These are phyloP conservation scores for Sporisorium sorghi DNA, from an alignment of 1,284 basidiomycete species.

Conservation along the genomic window DNA sequence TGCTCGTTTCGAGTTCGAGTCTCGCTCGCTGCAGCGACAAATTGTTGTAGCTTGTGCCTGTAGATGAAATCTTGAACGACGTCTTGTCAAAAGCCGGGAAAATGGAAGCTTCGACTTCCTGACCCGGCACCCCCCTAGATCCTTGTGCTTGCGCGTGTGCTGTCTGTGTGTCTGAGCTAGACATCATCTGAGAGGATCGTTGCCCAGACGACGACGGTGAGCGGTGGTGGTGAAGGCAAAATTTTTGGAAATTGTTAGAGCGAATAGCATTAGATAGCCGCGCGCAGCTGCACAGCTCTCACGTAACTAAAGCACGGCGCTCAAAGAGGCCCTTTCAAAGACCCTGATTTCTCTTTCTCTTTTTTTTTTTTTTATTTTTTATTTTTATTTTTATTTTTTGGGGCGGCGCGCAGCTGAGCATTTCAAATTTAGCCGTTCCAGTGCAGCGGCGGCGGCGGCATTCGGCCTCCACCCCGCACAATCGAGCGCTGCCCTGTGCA, in stretches of 20 bases:
- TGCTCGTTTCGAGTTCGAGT: neutral
- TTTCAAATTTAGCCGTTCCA: no score
- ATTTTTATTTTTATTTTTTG: no score
- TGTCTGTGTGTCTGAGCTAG: neutral
- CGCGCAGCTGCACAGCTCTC: slow-evolving; percentile 10
- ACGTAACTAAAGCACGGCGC: no score
- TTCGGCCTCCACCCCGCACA: no score
- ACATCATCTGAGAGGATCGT: neutral
- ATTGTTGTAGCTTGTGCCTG: slow-evolving; percentile 8
- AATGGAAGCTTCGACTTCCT: slow-evolving; percentile 37
- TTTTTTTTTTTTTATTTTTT: slow-evolving; percentile 8
- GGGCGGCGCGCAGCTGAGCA: no score
- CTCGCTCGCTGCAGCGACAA: neutral
- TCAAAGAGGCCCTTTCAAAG: no score
- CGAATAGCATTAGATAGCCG: neutral
- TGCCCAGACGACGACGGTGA: neutral
- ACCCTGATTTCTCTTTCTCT: no score
- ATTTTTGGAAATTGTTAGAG: neutral
- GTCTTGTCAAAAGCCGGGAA: slow-evolving; percentile 42
- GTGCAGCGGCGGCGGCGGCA: no score
- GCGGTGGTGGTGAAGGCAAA: neutral
- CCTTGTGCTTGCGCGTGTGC: neutral
- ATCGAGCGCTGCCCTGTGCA: no score
- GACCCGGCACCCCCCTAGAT: slow-evolving; percentile 30
- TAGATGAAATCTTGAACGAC: slow-evolving; percentile 24